Conservation (phyloP, 371 early-diverging fungal species). For the Dipsacomyces acuminosporus region DNA sequence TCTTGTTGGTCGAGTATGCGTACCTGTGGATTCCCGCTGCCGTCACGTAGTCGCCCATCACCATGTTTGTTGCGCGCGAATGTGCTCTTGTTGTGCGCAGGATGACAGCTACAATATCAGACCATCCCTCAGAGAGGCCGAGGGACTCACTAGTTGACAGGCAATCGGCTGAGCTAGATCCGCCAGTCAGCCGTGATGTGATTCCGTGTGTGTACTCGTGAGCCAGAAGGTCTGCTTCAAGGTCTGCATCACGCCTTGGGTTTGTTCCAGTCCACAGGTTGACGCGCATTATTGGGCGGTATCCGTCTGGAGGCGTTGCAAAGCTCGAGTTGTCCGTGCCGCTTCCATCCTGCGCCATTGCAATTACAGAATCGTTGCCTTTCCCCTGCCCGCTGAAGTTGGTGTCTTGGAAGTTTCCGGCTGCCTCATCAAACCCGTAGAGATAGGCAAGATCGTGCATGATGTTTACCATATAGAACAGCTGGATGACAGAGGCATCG, state of each 20-base stretch:
- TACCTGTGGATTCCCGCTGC: constrained; percentile 18
- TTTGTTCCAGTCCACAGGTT: constrained; percentile 42
- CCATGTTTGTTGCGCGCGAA: constrained; percentile 3
- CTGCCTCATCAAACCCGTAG: constrained; percentile 57
- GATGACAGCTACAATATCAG: constrained; percentile 14
- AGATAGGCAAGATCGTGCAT: constrained; percentile 46
- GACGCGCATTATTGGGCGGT: constrained; percentile 46
- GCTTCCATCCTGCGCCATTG: constrained; percentile 42
- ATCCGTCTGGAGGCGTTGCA: constrained; percentile 20
- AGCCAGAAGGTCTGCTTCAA: constrained; percentile 44
- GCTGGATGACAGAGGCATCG: constrained; percentile 54
- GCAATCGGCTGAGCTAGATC: constrained; percentile 43
- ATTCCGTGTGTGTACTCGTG: constrained; percentile 55
- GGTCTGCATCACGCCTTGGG: constrained; percentile 44
- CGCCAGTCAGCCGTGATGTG: constrained; percentile 55
- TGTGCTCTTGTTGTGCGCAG: neutral
- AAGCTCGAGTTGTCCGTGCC: constrained; percentile 41
- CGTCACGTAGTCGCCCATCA: constrained; percentile 15
- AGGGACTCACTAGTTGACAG: constrained; percentile 4
- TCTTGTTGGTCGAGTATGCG: constrained; percentile 35
- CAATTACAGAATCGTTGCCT: constrained; percentile 39
- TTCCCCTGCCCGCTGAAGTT: constrained; percentile 44
- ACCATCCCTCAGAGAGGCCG: constrained; percentile 42
- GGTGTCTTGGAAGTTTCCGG: constrained; percentile 56
- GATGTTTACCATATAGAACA: constrained; percentile 57